A percentile compares a stretch with the other conserved stretches of the same genome.
These are phyloP conservation scores for Starmerella etchellsii DNA, from an alignment of 805 yeast genomes.

Conservation along the genomic window DNA sequence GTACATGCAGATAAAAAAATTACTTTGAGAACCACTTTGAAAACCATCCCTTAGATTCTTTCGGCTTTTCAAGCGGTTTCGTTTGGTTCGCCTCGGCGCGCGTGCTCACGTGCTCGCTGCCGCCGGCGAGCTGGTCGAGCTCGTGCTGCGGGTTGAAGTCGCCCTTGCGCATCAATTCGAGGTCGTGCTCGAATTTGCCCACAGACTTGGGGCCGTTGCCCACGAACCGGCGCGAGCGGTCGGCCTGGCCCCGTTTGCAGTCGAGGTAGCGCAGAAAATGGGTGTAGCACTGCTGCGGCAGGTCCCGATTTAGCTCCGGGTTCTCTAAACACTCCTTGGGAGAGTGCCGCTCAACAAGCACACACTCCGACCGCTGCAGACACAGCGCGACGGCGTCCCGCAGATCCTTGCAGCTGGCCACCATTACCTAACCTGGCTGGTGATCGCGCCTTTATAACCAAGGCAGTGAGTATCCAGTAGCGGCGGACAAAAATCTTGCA, in stretches of 20 bases:
- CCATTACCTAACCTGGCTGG: slow-evolving; percentile 19
- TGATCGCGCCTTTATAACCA: too few relatives aligned
- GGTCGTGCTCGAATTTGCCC: slow-evolving; percentile 83
- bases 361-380: slow-evolving; percentile 93
- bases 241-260: slow-evolving; percentile 82
- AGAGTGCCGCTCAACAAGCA: slow-evolving; percentile 72
- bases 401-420: slow-evolving; percentile 76
- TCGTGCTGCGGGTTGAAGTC: slow-evolving; percentile 74
- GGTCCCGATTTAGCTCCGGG: slow-evolving; percentile 58
- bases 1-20: too few relatives aligned
- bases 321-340: slow-evolving; percentile 79
- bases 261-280: slow-evolving; percentile 77
- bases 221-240: slow-evolving; percentile 73
- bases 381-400: slow-evolving; percentile 92
- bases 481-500: too few relatives aligned
- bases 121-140: slow-evolving; percentile 46
- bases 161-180: slow-evolving; percentile 65
- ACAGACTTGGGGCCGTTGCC: slow-evolving; percentile 91
- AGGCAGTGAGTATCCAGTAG: too few relatives aligned
- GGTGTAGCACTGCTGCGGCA: slow-evolving; percentile 81
- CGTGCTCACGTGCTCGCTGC: slow-evolving; percentile 15
- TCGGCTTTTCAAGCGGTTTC: background rate
- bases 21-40: too few relatives aligned
- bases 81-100: slow-evolving; percentile 11
- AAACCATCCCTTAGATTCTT: background rate